Evolutionary conservation across 805 yeast genomes (phyloP), one percentile per base, ranked within the genome.

Genomic region (Myxozyma udenii): DNA sequence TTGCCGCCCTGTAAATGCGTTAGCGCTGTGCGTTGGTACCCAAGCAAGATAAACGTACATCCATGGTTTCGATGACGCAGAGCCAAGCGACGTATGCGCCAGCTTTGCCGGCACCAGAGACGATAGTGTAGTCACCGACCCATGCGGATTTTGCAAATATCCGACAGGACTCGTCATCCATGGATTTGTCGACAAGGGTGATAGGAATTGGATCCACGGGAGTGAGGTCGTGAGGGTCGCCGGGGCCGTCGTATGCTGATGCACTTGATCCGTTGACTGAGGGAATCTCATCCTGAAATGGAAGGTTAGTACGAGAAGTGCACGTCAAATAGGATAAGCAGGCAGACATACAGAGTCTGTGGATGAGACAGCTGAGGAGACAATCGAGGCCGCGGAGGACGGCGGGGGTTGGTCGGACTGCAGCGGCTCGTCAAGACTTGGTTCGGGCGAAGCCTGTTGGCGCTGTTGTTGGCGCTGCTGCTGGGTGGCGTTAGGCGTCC

Each of bases 51-150:
- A 5, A 37, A 21, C 39, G 7, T 1, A 67, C 70, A 3, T 56
- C 57, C 4, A 61, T 36, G 1, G 76, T 74, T 16, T 67, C 69
- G 21, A 77, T 67, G 3, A 58, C 49, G 3, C 77, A 61, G 6
- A 67, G 58, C 74, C 76, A 76, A 1, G 68, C 71, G 4, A 76
- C 78, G 56, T 75, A 76, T n/a, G 68, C 64, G 14, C 70, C 68
- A 2, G 67, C 66, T 43, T 66, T 66, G 16, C 60, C 55, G 30
- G 62, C 47, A 3, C 76, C 78, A 2, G 63, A 62, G 1, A 75
- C 71, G 2, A 73, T 62, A 12, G 73, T 67, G 54, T 72, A 71
- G 32, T 69, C 71, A 1, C 70, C 70, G 2, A 76, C 65, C 18
- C 65, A 64, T 1, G 73, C 76, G 16, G 65, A 61, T 2, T 58